Evolutionary conservation across 2,329 filamentous ascomycete species (phyloP).

Genomic region (Trichophyton simii): DNA sequence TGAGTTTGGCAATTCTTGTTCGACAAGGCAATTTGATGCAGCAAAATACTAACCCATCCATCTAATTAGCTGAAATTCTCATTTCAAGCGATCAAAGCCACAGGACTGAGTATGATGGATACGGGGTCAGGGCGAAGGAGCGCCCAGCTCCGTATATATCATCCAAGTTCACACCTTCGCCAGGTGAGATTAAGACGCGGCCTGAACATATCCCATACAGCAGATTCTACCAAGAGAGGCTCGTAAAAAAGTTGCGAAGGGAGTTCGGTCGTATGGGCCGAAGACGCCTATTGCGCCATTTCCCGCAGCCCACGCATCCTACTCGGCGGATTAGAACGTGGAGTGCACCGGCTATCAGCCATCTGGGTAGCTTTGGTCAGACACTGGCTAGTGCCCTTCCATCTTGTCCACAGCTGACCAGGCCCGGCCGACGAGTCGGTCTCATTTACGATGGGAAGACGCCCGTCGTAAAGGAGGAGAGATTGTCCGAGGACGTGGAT

Average conservation of each 20-base stretch:
- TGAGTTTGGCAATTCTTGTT: background rate
- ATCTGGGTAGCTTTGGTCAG: background rate
- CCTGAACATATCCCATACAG: background rate
- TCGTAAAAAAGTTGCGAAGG: background rate
- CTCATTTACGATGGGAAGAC: background rate
- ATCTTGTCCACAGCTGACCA: slow-evolving; percentile 7
- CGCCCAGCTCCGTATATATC: background rate
- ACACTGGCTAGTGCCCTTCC: background rate
- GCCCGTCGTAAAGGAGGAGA: background rate
- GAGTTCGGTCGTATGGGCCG: slow-evolving; percentile 1
- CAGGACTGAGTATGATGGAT: background rate
- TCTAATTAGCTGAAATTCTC: background rate
- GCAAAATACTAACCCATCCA: background rate
- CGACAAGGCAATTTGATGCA: too few relatives aligned
- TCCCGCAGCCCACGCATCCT: background rate
- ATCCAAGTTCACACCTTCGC: background rate
- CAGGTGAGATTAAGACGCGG: background rate
- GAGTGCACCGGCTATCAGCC: background rate
- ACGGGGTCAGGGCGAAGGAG: background rate
- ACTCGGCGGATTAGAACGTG: slow-evolving; percentile 9
- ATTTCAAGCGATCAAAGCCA: background rate
- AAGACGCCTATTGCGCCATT: background rate
- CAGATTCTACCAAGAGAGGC: background rate
- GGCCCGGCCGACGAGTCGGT: slow-evolving; percentile 6
- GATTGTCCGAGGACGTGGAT: background rate